These are phyloP conservation scores for Phytophthora sp. DNA, from an alignment of 352 stramenopile species.

Conservation along the genomic window DNA sequence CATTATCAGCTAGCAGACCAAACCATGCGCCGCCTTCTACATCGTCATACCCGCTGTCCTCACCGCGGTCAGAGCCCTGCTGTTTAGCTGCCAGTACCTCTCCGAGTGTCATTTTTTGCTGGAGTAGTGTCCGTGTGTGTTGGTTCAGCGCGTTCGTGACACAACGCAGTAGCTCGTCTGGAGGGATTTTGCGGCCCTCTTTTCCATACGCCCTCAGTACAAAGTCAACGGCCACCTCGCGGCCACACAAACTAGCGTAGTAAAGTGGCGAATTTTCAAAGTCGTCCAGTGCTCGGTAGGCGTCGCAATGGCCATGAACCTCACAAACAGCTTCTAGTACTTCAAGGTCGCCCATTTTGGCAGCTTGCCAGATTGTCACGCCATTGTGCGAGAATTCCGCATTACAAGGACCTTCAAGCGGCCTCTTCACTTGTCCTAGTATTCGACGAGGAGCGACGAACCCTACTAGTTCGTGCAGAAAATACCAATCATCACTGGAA, in stretches of 20 bases:
- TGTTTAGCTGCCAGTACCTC: conserved; percentile 30
- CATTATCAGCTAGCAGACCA: conserved; percentile 21
- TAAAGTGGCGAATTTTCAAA: conserved; percentile 46
- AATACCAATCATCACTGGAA: conserved; percentile 27
- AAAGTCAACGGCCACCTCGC: conserved; percentile 34
- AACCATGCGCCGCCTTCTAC: conserved; percentile 25
- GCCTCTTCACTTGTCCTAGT: conserved; percentile 32
- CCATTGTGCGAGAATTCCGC: conserved; percentile 22
- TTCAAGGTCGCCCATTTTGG: conserved; percentile 33
- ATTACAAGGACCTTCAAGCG: conserved; percentile 3
- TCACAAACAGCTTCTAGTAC: conserved; percentile 34
- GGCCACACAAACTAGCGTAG: conserved; percentile 42
- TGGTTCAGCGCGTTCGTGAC: conserved; percentile 44
- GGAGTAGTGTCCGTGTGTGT: conserved; percentile 30
- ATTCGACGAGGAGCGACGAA: conserved; percentile 36
- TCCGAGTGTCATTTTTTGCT: conserved; percentile 39
- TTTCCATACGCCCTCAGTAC: conserved; percentile 34
- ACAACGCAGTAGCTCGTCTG: conserved; percentile 41
- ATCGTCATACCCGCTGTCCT: conserved; percentile 16
- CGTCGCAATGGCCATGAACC: conserved; percentile 8
- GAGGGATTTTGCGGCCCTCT: conserved; percentile 11
- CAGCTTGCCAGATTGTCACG: conserved; percentile 46
- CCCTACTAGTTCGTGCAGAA: conserved; percentile 28
- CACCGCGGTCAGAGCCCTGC: not conserved
- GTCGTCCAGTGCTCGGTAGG: conserved; percentile 37